Evolutionary conservation across 108 stramenopile genomes (phyloP).

Genomic region (Stephanodiscus minutulus): DNA sequence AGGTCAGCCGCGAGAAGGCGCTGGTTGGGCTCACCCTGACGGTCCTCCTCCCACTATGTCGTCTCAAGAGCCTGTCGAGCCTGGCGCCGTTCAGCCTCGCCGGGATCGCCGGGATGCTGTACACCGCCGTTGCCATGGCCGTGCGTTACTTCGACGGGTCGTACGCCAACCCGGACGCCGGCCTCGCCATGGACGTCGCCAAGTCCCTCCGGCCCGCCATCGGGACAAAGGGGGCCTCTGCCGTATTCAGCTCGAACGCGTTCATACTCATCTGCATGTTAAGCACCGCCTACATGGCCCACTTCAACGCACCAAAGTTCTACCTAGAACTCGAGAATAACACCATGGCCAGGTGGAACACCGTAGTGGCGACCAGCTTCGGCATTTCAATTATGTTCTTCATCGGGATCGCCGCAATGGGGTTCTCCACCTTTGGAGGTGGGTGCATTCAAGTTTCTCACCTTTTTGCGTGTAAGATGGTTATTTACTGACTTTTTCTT

Average conservation of each 20-base stretch:
- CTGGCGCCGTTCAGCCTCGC: conserved; percentile 87
- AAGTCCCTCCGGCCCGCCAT: conserved; percentile 67
- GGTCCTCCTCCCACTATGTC: conserved; percentile 89
- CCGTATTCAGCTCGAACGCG: conserved; percentile 71
- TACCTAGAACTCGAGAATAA: conserved; percentile 92
- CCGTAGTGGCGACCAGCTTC: conserved; percentile 81
- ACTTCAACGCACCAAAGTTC: conserved; percentile 90
- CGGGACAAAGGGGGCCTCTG: conserved; percentile 66
- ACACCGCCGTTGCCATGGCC: conserved; percentile 82
- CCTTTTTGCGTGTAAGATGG: too few species aligned
- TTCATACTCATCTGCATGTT: conserved; percentile 96
- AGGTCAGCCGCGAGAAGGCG: conserved; percentile 51
- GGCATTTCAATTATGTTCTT: conserved; percentile 77
- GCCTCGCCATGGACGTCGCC: conserved; percentile 57
- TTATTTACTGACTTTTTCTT: conserved; percentile 16
- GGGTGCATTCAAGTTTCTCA: too few species aligned
- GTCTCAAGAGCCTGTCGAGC: conserved; percentile 80
- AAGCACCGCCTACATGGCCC: conserved; percentile 95
- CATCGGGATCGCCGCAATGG: conserved; percentile 76
- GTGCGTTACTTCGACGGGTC: conserved; percentile 78
- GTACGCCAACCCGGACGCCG: conserved; percentile 54
- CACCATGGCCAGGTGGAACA: conserved; percentile 79
- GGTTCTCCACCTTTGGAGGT: conserved; percentile 93
- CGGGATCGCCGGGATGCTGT: conserved; percentile 87
- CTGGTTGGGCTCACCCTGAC: conserved; percentile 68